These are phyloP conservation scores for Suillus hirtellus DNA, from an alignment of 768 basidiomycete genomes.

Conservation along the genomic window DNA sequence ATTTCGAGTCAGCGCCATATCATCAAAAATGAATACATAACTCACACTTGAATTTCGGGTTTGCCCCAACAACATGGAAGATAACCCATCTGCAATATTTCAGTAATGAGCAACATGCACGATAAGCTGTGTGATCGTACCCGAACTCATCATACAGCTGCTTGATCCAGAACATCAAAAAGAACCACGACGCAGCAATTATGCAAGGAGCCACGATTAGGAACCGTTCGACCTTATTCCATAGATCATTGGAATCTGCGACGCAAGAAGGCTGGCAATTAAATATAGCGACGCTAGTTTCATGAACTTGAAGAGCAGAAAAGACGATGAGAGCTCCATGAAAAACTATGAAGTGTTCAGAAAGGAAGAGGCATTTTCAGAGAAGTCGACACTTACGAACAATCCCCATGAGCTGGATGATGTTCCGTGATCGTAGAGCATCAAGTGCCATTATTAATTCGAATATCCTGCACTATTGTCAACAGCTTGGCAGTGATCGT, in stretches of 20 bases:
- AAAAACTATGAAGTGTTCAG: constrained; percentile 46
- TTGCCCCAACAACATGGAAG: constrained; percentile 87
- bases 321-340: constrained; percentile 74
- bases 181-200: constrained; percentile 65
- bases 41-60: constrained; percentile 81
- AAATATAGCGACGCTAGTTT: constrained; percentile 67
- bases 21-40: constrained; percentile 7
- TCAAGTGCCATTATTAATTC: constrained; percentile 81
- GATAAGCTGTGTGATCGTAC: constrained; percentile 41
- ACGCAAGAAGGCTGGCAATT: constrained; percentile 28
- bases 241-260: constrained; percentile 44
- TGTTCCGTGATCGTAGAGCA: constrained; percentile 76
- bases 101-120: constrained; percentile 8
- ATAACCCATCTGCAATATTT: constrained; percentile 71
- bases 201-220: constrained; percentile 73
- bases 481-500: not conserved
- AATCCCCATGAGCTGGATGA: constrained; percentile 76
- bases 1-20: constrained; percentile 12
- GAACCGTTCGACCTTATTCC: constrained; percentile 58
- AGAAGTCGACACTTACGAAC: constrained; percentile 47
- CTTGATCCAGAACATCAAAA: constrained; percentile 67
- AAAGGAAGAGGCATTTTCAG: constrained; percentile 11
- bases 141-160: constrained; percentile 81
- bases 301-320: constrained; percentile 73
- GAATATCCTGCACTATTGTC: constrained; percentile 55